Evolutionary conservation across 2,329 filamentous ascomycete genomes (phyloP), one percentile per base, ranked within the genome.

Genomic region (Fusarium marasasianum): DNA sequence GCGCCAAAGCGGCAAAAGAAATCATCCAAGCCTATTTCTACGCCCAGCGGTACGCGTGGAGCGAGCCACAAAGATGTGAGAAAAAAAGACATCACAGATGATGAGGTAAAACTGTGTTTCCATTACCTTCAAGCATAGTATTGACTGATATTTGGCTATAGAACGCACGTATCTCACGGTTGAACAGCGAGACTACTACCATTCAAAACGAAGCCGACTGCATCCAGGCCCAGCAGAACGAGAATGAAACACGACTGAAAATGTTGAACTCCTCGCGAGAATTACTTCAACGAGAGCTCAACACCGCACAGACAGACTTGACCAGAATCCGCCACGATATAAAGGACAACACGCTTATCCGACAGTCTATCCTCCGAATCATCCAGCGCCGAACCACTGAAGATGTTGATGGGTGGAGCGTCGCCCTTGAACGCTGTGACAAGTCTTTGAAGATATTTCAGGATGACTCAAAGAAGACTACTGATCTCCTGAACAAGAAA

Each of bases 11-110:
- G 48, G 31, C 48, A 37, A 24, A 35, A 35, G n/a, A 15, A 20
- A 20, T 3, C 17, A 15, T 6, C 17, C 5, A 24, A 35, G 12
- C 9, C 31, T 15, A 35, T 24, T 12, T 17, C 10, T 7, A 53
- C 9, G n/a, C 13, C 31, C 6, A 20, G 12, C 10, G 6, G 17
- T 35, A 29, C 35, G 7, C 14, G 0, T 8, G 33, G 20, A 11
- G 4, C 24, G 14, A 38, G 18, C 4, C 18, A 26, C n/a, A 12
- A 54, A 54, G 24, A 24, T 22, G 14, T 12, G 13, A 29, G 18
- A 17, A 29, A 1, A 4, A 17, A 29, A 17, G 35, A 17, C 0
- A 4, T 9, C 2, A 38, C 7, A 17, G 20, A 17, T 13, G 18
- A 54, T 17, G 51, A 38, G 24, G 35, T 54, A 26, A 7, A 3